phyloP scores from a whole-genome alignment of 1,284 basidiomycete species.

The Moniliella sp. region DNA sequence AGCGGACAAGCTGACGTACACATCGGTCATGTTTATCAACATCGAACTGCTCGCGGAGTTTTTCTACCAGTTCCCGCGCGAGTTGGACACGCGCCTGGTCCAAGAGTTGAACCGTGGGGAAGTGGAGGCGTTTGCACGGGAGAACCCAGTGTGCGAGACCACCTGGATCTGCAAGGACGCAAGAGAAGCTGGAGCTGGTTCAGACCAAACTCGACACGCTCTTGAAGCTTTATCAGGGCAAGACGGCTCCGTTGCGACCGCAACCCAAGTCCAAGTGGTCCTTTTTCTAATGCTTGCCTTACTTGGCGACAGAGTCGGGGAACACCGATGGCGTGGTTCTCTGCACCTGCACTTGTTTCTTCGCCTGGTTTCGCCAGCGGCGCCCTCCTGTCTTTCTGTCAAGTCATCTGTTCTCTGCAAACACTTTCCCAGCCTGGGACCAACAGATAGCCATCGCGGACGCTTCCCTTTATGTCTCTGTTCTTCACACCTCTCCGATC shows the following conservation, averaged over 20 bases:
- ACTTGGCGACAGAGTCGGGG: no score
- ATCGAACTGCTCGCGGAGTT: constrained; percentile 79
- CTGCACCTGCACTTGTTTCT: no score
- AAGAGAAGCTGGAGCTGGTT: constrained; percentile 90
- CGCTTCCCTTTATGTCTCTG: no score
- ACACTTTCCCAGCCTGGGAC: no score
- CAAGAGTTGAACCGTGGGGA: constrained; percentile 72
- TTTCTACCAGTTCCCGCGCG: constrained; percentile 96
- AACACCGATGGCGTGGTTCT: no score
- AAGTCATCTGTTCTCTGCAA: no score
- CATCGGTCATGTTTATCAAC: constrained; percentile 88
- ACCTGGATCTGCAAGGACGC: constrained; percentile 83
- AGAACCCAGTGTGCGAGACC: constrained; percentile 69
- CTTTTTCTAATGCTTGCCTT: constrained; percentile 15
- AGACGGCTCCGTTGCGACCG: constrained; percentile 5
- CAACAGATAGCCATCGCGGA: no score
- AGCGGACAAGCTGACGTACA: constrained; percentile 85
- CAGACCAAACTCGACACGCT: constrained; percentile 29
- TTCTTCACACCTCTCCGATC: no score
- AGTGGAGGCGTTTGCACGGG: constrained; percentile 68
- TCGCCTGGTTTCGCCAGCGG: no score
- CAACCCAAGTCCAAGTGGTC: constrained; percentile 12
- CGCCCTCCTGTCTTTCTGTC: no score
- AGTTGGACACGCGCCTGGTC: constrained; percentile 81
- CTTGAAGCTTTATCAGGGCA: constrained; percentile 33